A percentile compares a stretch with the other conserved stretches of the same genome.
phyloP scores from a whole-genome alignment of 2,329 filamentous ascomycete species.

The Epichloe aotearoae region DNA sequence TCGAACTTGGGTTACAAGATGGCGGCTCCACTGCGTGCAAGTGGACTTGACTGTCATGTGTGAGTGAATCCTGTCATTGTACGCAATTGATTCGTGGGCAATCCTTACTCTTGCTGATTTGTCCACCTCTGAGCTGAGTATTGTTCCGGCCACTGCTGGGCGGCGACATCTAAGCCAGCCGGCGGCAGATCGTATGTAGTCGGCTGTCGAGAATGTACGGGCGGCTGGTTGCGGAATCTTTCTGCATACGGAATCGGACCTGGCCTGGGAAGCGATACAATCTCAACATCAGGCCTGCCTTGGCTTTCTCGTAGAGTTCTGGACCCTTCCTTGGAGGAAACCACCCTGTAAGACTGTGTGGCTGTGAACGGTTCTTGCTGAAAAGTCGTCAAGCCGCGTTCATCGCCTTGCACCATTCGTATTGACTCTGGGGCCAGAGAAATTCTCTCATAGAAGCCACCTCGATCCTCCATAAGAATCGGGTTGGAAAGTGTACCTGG shows the following conservation, averaged over 20 bases:
- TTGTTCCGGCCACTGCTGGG: not conserved
- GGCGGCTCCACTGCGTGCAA: not conserved
- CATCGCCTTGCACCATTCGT: not conserved
- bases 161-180: not conserved
- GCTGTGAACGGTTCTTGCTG: constrained; percentile 8
- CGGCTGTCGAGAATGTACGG: not conserved
- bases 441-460: constrained; percentile 24
- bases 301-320: constrained; percentile 9
- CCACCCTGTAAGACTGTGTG: constrained; percentile 6
- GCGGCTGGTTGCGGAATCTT: not conserved
- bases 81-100: not conserved
- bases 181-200: not conserved
- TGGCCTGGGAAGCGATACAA: constrained; percentile 8
- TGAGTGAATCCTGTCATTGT: not conserved
- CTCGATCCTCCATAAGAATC: constrained; percentile 27
- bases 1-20: not conserved
- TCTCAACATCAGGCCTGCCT: constrained; percentile 9
- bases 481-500: constrained; percentile 19
- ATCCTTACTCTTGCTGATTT: constrained; percentile 2
- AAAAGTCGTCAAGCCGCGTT: not conserved
- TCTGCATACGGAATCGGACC: not conserved
- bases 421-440: not conserved
- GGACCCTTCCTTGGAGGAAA: constrained; percentile 12
- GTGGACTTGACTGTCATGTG: not conserved
- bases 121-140: not conserved